Conservation (phyloP, 495 filamentous ascomycete genomes). For the Podospora bellae-mahoneyi region DNA sequence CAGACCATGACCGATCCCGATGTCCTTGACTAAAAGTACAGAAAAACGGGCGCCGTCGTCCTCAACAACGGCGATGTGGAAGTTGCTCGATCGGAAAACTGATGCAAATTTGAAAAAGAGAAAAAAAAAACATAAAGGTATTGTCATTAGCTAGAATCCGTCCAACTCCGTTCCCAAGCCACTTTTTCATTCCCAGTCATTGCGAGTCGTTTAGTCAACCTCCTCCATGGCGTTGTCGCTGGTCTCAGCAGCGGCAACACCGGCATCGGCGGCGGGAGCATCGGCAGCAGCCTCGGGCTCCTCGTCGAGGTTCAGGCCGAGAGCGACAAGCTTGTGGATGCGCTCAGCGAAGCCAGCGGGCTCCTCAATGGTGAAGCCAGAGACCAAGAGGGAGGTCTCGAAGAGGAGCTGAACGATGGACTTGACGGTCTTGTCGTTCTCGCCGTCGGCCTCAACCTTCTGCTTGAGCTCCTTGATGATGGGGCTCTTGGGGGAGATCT, state of each 20-base stretch:
- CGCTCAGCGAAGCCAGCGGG: slow-evolving; percentile 95
- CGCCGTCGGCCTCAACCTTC: slow-evolving; percentile 95
- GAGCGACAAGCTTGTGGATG: slow-evolving; percentile 96
- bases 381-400: slow-evolving; percentile 97
- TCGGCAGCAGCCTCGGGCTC: slow-evolving; percentile 69
- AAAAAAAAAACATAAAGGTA: slow-evolving; percentile 34
- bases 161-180: slow-evolving; percentile 44
- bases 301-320: slow-evolving; percentile 95
- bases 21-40: slow-evolving; percentile 33
- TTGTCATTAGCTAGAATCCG: slow-evolving; percentile 35
- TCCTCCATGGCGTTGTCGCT: slow-evolving; percentile 63
- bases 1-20: slow-evolving; percentile 24
- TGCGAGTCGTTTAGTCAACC: slow-evolving; percentile 54
- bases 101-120: slow-evolving; percentile 35
- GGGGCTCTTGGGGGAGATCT: slow-evolving; percentile 96
- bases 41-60: slow-evolving; percentile 9
- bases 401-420: slow-evolving; percentile 95
- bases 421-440: slow-evolving; percentile 98
- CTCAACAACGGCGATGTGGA: slow-evolving; percentile 15
- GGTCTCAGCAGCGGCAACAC: slow-evolving; percentile 50
- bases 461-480: slow-evolving; percentile 99
- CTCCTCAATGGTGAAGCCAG: slow-evolving; percentile 99
- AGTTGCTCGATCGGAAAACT: slow-evolving; percentile 23
- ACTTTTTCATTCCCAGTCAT: slow-evolving; percentile 39
- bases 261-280: slow-evolving; percentile 51